Evolutionary conservation across 352 stramenopile genomes (phyloP).

Genomic region (Globisporangium iwayamae): DNA sequence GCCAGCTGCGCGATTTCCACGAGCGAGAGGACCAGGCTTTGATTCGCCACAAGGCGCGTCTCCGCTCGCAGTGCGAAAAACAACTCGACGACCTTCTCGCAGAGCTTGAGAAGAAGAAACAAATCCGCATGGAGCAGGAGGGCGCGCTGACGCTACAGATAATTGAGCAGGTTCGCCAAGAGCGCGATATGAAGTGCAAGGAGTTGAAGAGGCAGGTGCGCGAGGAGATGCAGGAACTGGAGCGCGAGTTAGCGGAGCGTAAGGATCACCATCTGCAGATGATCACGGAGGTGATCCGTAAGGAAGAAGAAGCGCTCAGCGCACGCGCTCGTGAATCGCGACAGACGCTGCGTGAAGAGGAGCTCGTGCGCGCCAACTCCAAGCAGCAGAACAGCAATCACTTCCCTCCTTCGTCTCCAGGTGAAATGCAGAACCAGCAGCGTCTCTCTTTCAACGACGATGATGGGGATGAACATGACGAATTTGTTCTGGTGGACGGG

Average conservation of each 20-base stretch:
- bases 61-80: slow-evolving; percentile 58
- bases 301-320: slow-evolving; percentile 40
- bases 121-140: slow-evolving; percentile 58
- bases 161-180: slow-evolving; percentile 46
- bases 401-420: background rate
- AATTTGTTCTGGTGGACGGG: background rate
- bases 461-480: background rate
- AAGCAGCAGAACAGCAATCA: background rate
- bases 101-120: slow-evolving; percentile 56
- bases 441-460: background rate
- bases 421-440: background rate
- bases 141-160: slow-evolving; percentile 46
- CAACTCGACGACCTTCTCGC: slow-evolving; percentile 59
- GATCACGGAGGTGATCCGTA: slow-evolving; percentile 35
- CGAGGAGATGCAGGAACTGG: slow-evolving; percentile 47
- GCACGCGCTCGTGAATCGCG: slow-evolving; percentile 28
- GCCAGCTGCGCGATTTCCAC: slow-evolving; percentile 63
- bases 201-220: slow-evolving; percentile 42
- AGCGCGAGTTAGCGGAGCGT: slow-evolving; percentile 41
- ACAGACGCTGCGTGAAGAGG: slow-evolving; percentile 34
- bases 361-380: slow-evolving; percentile 17
- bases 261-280: slow-evolving; percentile 42
- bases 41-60: slow-evolving; percentile 58
- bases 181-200: slow-evolving; percentile 42
- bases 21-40: slow-evolving; percentile 66